phyloP scores from a whole-genome alignment of 1,284 basidiomycete species.

The Marasmius sp. region DNA sequence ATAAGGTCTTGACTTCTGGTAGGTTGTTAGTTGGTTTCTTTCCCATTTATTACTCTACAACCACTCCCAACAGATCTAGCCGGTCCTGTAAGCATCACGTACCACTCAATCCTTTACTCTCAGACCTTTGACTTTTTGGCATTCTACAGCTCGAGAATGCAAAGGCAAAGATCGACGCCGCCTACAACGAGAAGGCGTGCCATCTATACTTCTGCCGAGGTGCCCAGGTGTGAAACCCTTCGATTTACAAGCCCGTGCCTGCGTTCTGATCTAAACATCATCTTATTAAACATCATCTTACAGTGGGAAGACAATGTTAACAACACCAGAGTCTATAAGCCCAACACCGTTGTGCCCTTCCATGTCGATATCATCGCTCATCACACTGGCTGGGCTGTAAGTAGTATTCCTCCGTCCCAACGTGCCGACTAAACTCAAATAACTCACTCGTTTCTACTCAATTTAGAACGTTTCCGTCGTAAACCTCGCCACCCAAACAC shows the following conservation, averaged over 20 bases:
- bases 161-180: conserved; percentile 25
- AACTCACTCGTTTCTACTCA: neutral
- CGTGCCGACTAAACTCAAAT: neutral
- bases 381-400: conserved; percentile 36
- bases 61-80: conserved; percentile 21
- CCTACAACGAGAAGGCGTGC: conserved; percentile 33
- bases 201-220: conserved; percentile 37
- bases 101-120: neutral
- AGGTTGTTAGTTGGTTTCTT: neutral
- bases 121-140: neutral
- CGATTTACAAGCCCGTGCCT: neutral
- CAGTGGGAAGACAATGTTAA: conserved; percentile 32
- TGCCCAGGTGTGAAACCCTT: conserved; percentile 23
- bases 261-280: neutral
- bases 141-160: conserved; percentile 31
- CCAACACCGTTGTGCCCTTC: conserved; percentile 30
- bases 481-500: conserved; percentile 27
- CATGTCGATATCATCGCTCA: conserved; percentile 31
- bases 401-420: conserved; percentile 3
- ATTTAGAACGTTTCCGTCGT: conserved; percentile 31
- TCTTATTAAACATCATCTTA: neutral
- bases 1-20: conserved; percentile 28
- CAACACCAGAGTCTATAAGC: conserved; percentile 27
- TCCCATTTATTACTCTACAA: neutral
- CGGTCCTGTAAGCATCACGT: conserved; percentile 26